Evolutionary conservation across 2,329 filamentous ascomycete genomes (phyloP), one percentile per base, ranked within the genome.

Genomic region (Alternaria arbusti): DNA sequence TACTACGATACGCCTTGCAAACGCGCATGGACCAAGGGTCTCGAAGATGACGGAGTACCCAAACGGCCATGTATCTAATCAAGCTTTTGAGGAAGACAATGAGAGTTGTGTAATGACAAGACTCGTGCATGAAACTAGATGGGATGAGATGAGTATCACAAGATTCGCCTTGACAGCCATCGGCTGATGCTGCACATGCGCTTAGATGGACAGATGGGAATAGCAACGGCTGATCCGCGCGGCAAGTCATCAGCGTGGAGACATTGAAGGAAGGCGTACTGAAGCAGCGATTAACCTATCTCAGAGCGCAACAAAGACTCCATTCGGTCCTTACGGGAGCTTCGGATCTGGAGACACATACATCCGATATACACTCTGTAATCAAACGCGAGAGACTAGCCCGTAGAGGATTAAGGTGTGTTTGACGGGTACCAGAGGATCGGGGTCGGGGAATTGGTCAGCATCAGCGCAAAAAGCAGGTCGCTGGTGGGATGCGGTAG

Each of bases 371-470:
- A 57, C 54, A 61, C 36, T 40, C 36, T 40, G 54, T 62, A 62
- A 60, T 63, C 61, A 61, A 44, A 20, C 55, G 28, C 47, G 57
- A 55, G 25, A 30, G 25, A 32, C 54, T 57, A 47, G 47, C 54
- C 51, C 3, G 23, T 51, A 58, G 47, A 57, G 54, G 62, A 13
- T 36, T 64, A 59, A 40, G 50, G 58, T 49, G 62, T 52, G 54
- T 68, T 61, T 59, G 63, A 63, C 64, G 58, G 59, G 50, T 59
- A 62, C 59, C 59, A 47, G n/a, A 44, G 57, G 26, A 30, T 57
- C 59, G 57, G 52, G 43, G 61, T 57, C 54, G 59, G 52, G 54
- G 63, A 63, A 72, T 70, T 72, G 70, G 70, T 72, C 59, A 70
- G 68, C 66, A 40, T 36, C 49, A 52, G 49, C 49, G 52, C 47